phyloP scores from a whole-genome alignment of 331 rosid genomes.

The Spiraea crenata region DNA sequence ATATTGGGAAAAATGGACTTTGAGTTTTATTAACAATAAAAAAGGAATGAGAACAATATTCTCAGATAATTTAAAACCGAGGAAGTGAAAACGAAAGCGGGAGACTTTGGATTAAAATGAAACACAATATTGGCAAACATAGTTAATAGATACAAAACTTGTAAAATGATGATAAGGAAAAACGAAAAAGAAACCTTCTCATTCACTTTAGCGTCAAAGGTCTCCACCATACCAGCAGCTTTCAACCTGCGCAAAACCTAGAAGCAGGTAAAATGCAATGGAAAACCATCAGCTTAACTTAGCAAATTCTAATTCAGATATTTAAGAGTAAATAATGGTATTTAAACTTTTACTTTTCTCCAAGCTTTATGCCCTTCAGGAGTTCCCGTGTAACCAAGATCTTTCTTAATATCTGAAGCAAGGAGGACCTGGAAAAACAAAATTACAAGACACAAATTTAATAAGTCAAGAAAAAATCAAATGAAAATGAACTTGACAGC shows the following conservation, averaged over 20 bases:
- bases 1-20: background rate
- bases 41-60: no score
- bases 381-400: constrained; percentile 71
- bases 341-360: constrained; percentile 59
- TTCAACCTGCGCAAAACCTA: constrained; percentile 67
- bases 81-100: background rate
- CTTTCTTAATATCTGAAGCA: constrained; percentile 75
- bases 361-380: constrained; percentile 65
- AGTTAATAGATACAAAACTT: background rate
- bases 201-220: constrained; percentile 84
- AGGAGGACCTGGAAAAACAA: constrained; percentile 70
- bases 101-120: background rate
- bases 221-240: constrained; percentile 56
- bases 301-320: constrained; percentile 9
- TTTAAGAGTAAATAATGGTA: constrained; percentile 11
- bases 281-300: constrained; percentile 14
- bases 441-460: constrained; percentile 19
- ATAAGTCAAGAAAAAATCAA: constrained; percentile 6
- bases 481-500: background rate
- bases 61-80: background rate
- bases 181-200: constrained; percentile 52
- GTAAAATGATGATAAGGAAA: background rate
- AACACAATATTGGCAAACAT: constrained; percentile 3
- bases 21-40: background rate
- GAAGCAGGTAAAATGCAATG: constrained; percentile 22